phyloP scores from a whole-genome alignment of 345 rosid species.

The Microthlaspi erraticum region DNA sequence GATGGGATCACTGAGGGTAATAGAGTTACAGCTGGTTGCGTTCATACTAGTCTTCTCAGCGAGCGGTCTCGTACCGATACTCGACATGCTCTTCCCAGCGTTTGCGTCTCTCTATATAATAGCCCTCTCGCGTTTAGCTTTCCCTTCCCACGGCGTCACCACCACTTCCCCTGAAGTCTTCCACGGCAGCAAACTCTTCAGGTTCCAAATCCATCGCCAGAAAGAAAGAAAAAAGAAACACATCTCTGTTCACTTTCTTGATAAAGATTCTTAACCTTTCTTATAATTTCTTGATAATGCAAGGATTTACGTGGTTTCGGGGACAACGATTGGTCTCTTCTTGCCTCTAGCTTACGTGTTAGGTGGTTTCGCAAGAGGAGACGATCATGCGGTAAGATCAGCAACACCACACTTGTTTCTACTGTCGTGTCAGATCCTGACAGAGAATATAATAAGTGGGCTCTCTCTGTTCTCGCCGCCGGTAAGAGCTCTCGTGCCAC shows the following conservation, averaged over 20 bases:
- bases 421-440: slow-evolving; percentile 85
- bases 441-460: slow-evolving; percentile 77
- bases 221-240: neutral
- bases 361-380: slow-evolving; percentile 94
- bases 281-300: neutral
- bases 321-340: slow-evolving; percentile 79
- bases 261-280: neutral
- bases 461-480: slow-evolving; percentile 80
- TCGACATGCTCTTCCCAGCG: slow-evolving; percentile 81
- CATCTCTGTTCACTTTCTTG: slow-evolving; percentile 2
- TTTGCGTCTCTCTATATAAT: slow-evolving; percentile 64
- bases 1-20: slow-evolving; percentile 81
- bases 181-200: slow-evolving; percentile 63
- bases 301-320: slow-evolving; percentile 60
- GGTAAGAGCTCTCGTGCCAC: slow-evolving; percentile 79
- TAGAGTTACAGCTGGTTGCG: slow-evolving; percentile 88
- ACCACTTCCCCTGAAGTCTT: slow-evolving; percentile 57
- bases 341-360: slow-evolving; percentile 82
- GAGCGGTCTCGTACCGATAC: slow-evolving; percentile 86
- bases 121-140: slow-evolving; percentile 67
- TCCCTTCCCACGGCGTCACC: slow-evolving; percentile 59
- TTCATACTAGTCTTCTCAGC: slow-evolving; percentile 87
- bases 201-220: slow-evolving; percentile 34
- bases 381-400: slow-evolving; percentile 71
- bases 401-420: slow-evolving; percentile 86